Percentiles rank a stretch among this genome's conserved stretches.
Evolutionary conservation across 306 rosid genomes (phyloP).

Genomic region (Pyrus betulifolia): DNA sequence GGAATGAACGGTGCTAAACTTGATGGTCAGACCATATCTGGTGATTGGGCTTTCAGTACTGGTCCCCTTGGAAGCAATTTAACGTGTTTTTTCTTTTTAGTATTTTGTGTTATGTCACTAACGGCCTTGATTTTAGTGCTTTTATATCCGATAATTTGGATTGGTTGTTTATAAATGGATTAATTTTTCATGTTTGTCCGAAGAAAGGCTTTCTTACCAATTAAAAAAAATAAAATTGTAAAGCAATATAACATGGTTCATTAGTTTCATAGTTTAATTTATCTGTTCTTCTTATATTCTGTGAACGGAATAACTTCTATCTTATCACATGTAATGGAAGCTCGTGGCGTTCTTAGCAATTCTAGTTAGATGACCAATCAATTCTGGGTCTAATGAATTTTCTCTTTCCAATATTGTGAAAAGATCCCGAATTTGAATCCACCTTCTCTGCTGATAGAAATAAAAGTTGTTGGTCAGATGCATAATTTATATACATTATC

Average conservation of each 20-base stretch:
- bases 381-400: too few relatives aligned
- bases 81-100: not conserved
- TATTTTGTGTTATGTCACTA: not conserved
- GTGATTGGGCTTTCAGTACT: constrained; percentile 72
- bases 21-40: constrained; percentile 50
- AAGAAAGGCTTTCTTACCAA: too few relatives aligned
- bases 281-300: too few relatives aligned
- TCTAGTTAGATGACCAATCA: too few relatives aligned
- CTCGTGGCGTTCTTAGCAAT: not conserved
- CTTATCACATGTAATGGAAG: not conserved
- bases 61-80: constrained; percentile 43
- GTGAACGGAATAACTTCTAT: not conserved
- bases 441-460: too few relatives aligned
- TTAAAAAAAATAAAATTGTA: too few relatives aligned
- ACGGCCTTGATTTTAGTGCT: not conserved
- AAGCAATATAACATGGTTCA: too few relatives aligned
- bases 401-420: too few relatives aligned
- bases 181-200: not conserved
- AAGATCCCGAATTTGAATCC: too few relatives aligned
- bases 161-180: not conserved
- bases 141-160: not conserved
- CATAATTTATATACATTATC: too few relatives aligned
- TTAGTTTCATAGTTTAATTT: not conserved
- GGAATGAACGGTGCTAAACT: constrained; percentile 61
- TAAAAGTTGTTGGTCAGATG: too few relatives aligned